phyloP scores from a whole-genome alignment of 2,329 filamentous ascomycete species.

The Monosporascus sp. region DNA sequence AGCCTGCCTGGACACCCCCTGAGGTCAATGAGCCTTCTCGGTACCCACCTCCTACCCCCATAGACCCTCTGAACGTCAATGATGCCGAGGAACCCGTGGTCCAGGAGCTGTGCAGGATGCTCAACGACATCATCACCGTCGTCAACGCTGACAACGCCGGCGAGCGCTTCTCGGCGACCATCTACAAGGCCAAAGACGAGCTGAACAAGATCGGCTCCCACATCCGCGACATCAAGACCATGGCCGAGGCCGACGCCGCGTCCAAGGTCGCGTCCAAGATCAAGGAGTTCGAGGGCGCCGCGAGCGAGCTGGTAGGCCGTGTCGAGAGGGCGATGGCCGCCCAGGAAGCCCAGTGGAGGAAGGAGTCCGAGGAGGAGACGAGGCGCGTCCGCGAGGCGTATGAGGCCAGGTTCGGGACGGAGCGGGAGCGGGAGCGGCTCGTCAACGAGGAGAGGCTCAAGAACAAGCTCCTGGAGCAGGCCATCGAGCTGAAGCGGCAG shows the following conservation, averaged over 20 bases:
- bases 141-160: constrained; percentile 82
- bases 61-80: constrained; percentile 72
- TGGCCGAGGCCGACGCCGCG: constrained; percentile 66
- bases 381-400: constrained; percentile 73
- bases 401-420: constrained; percentile 71
- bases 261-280: constrained; percentile 67
- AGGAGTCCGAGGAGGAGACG: constrained; percentile 84
- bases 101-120: constrained; percentile 87
- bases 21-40: constrained; percentile 63
- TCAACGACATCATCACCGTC: constrained; percentile 93
- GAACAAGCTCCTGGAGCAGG: constrained; percentile 87
- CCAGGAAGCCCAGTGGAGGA: constrained; percentile 78
- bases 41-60: constrained; percentile 60
- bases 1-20: constrained; percentile 44
- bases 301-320: constrained; percentile 81
- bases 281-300: constrained; percentile 79
- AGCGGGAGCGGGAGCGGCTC: constrained; percentile 74
- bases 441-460: constrained; percentile 77
- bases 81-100: constrained; percentile 81
- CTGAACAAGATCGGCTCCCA: constrained; percentile 72
- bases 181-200: constrained; percentile 82
- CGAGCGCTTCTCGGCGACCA: constrained; percentile 70
- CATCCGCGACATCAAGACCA: constrained; percentile 68
- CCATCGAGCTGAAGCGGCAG: constrained; percentile 78
- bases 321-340: constrained; percentile 77